phyloP scores from a whole-genome alignment of 2,329 filamentous ascomycete genomes.

The Botrytis squamosa region DNA sequence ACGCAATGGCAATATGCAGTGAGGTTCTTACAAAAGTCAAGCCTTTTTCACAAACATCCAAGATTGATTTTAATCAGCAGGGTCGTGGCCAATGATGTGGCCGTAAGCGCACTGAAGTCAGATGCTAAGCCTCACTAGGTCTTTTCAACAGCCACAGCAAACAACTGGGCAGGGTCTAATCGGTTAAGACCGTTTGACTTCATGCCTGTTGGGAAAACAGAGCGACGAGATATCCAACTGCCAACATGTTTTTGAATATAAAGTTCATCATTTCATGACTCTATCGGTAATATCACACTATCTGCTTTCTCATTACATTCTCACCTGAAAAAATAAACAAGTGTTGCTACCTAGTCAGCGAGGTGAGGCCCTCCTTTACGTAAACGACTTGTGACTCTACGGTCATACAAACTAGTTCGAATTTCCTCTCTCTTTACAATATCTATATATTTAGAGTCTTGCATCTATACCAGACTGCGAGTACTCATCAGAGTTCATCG shows the following conservation, averaged over 20 bases:
- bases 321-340: background rate
- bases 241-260: background rate
- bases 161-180: background rate
- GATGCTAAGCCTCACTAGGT: slow-evolving; percentile 16
- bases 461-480: background rate
- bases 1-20: background rate
- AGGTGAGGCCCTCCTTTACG: background rate
- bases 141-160: slow-evolving; percentile 7
- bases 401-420: background rate
- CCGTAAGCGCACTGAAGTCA: slow-evolving; percentile 13
- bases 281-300: background rate
- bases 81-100: background rate
- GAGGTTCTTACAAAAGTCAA: background rate
- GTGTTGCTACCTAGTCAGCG: background rate
- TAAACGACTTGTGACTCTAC: background rate
- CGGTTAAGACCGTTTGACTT: background rate
- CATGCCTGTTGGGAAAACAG: background rate
- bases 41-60: background rate
- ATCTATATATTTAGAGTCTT: background rate
- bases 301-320: background rate
- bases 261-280: background rate
- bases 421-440: background rate
- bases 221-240: no score
- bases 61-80: background rate
- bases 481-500: background rate